Evolutionary conservation across 2,329 filamentous ascomycete genomes (phyloP).

Genomic region (Fusarium hainanense): DNA sequence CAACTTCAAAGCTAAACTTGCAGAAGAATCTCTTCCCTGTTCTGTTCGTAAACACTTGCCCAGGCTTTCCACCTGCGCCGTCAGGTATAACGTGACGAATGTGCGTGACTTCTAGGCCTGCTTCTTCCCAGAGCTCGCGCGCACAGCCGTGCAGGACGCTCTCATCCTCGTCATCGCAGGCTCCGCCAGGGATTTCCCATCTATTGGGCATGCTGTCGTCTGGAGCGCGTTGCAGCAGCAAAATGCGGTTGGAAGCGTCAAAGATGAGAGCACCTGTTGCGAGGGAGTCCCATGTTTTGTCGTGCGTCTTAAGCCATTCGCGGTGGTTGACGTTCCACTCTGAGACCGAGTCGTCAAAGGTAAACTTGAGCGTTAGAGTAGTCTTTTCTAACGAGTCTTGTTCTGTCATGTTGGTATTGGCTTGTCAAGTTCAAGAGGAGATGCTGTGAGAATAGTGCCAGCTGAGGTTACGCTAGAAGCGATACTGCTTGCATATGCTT

Average conservation of each 20-base stretch:
- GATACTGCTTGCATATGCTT: neutral
- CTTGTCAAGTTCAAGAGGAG: neutral
- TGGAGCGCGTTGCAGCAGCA: constrained; percentile 60
- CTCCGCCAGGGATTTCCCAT: constrained; percentile 65
- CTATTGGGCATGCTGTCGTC: constrained; percentile 57
- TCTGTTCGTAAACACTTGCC: constrained; percentile 51
- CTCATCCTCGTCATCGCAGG: constrained; percentile 55
- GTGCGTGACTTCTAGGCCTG: constrained; percentile 51
- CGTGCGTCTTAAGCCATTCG: constrained; percentile 41
- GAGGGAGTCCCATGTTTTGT: constrained; percentile 48
- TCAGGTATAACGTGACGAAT: constrained; percentile 48
- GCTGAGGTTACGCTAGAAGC: constrained; percentile 3
- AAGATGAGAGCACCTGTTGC: constrained; percentile 52
- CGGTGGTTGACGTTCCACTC: constrained; percentile 42
- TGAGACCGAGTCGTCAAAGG: constrained; percentile 40
- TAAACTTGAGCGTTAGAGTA: constrained; percentile 30
- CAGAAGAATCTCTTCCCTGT: constrained; percentile 47
- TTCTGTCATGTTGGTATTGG: constrained; percentile 15
- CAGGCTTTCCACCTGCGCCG: constrained; percentile 35
- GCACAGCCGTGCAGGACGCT: constrained; percentile 57
- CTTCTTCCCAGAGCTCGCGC: constrained; percentile 62
- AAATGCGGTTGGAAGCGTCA: constrained; percentile 49
- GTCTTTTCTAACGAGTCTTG: neutral
- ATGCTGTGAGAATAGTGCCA: neutral
- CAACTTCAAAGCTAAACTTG: constrained; percentile 53